Percentiles rank a stretch among this genome's conserved stretches.
phyloP scores from a whole-genome alignment of 2,329 filamentous ascomycete species.

The Eutypa lata region DNA sequence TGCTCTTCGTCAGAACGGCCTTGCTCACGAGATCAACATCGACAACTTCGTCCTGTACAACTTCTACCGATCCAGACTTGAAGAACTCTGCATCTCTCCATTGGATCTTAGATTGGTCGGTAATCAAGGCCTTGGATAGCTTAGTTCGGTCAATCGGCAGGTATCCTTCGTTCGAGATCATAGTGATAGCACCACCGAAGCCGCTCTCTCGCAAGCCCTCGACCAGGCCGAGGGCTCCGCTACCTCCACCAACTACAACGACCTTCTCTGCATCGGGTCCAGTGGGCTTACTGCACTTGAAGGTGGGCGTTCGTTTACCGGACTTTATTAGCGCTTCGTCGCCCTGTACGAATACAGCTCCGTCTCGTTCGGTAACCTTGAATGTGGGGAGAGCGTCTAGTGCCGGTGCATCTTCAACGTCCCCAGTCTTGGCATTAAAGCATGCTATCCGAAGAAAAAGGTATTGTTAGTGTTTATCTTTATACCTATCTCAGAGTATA shows the following conservation, averaged over 20 bases:
- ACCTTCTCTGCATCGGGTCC: slow-evolving; percentile 59
- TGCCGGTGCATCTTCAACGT: slow-evolving; percentile 92
- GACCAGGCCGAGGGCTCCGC: slow-evolving; percentile 75
- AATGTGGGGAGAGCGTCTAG: slow-evolving; percentile 84
- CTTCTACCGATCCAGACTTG: slow-evolving; percentile 55
- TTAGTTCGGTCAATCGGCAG: slow-evolving; percentile 91
- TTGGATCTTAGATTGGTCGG: slow-evolving; percentile 74
- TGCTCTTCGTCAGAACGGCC: slow-evolving; percentile 70
- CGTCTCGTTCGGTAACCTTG: slow-evolving; percentile 75
- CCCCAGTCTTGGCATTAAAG: slow-evolving; percentile 84
- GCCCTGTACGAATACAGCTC: slow-evolving; percentile 78
- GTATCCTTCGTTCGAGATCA: slow-evolving; percentile 81
- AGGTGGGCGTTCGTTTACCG: slow-evolving; percentile 68
- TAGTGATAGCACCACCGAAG: slow-evolving; percentile 74
- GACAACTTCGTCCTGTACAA: slow-evolving; percentile 63
- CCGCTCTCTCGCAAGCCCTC: slow-evolving; percentile 81
- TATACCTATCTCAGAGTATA: no score
- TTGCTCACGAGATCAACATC: slow-evolving; percentile 73
- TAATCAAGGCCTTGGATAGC: slow-evolving; percentile 87
- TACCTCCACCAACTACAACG: slow-evolving; percentile 85
- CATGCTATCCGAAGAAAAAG: slow-evolving; percentile 62
- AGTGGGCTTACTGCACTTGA: slow-evolving; percentile 61
- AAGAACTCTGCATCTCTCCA: slow-evolving; percentile 79
- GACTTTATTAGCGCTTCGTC: slow-evolving; percentile 76
- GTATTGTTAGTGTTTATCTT: slow-evolving; percentile 9